Base-by-base conservation (phyloP, 805 yeast species). In the Wickerhamomyces pijperi region DNA sequence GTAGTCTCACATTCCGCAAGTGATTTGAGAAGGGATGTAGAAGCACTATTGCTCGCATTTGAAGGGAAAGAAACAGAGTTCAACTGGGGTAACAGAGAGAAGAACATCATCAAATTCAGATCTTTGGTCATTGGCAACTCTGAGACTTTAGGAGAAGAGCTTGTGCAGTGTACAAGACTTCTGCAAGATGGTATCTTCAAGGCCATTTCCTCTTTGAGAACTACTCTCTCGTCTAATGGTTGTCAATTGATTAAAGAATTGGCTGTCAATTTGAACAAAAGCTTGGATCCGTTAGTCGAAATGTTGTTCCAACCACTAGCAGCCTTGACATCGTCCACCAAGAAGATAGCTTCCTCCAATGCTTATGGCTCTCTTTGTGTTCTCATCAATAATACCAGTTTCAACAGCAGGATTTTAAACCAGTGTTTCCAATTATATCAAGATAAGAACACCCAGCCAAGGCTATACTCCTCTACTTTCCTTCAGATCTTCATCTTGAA, bases 21-120 rank as follows among this genome's bases (percentile, higher is more conserved):
- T 7, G 55, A 55, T 7, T 21, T 64, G 14, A 25, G 37, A 11
- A 49, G 46, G 35, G 61, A 59, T 32, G 38, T 60, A 16, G 60
- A 52, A 25, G 34, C 40, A 4, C 35, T 61, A 6, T 39, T 55
- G 19, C 8, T 44, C 6, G 64, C 67, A 5, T 87, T 90, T 49
- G 71, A 67, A 8, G 82, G 80, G 67, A 65, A 80, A 50, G 98
- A 92, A 56, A 82, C 94, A 0, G 98, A 92, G 53, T 69, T 70
- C 42, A 92, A 92, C 54, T 92, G 98, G 98, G 59, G 65, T 18
- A 48, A 51, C 0, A 68, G 98, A 51, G 95, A 88, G 49, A 68
- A 70, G 38, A 63, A 64, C 37, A 70, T 86, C 3, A 50, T 70
- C 1, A 68, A 66, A 36, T 51, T 86, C 28, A 67, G 96, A 41